phyloP scores from a whole-genome alignment of 78 protist species.

The Trichosphaerium sp. region DNA sequence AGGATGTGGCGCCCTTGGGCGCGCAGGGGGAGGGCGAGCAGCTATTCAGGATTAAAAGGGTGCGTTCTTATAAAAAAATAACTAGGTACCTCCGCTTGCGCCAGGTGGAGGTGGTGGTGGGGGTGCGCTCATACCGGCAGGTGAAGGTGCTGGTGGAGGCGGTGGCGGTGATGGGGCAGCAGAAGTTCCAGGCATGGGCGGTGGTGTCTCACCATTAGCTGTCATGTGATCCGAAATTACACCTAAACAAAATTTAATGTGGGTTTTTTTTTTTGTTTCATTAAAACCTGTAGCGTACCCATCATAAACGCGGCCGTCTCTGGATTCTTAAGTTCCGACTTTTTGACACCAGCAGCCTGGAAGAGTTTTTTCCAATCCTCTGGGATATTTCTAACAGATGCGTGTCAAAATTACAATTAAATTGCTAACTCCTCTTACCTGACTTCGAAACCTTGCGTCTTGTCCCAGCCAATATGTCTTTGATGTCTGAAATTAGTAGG shows the following conservation, averaged over 20 bases:
- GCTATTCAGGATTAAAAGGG: neutral
- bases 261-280: too few relatives aligned
- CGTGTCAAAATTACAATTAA: neutral
- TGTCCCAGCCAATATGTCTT: constrained; percentile 1
- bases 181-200: neutral
- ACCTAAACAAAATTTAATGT: too few relatives aligned
- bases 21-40: neutral
- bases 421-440: neutral
- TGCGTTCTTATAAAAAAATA: neutral
- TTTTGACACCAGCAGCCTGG: constrained; percentile 6
- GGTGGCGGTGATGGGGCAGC: neutral
- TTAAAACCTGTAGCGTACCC: neutral
- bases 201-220: too few relatives aligned
- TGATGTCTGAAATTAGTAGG: neutral
- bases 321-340: neutral
- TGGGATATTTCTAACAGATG: neutral
- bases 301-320: neutral
- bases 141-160: neutral
- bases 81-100: too few relatives aligned
- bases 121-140: neutral
- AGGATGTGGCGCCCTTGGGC: neutral
- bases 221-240: too few relatives aligned
- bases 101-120: constrained; percentile 6
- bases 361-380: constrained; percentile 4
- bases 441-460: neutral